Evolutionary conservation across 2,329 filamentous ascomycete genomes (phyloP).

Genomic region (Colletotrichum sp.): DNA sequence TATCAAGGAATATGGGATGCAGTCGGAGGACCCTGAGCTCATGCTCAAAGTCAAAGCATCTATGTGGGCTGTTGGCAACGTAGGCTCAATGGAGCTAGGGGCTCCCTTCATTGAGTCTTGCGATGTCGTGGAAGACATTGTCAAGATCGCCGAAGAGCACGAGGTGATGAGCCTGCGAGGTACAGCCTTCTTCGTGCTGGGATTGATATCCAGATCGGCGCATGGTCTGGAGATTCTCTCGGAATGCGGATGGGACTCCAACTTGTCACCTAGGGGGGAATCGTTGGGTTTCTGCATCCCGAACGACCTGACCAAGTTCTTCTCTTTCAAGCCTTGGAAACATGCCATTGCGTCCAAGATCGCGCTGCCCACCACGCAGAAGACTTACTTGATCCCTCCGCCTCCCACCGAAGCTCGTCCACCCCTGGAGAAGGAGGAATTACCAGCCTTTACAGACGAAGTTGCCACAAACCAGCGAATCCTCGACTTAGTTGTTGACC

Average conservation of each 20-base stretch:
- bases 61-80: constrained; percentile 96
- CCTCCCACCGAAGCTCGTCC: constrained; percentile 46
- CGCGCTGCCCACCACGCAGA: constrained; percentile 54
- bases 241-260: constrained; percentile 92
- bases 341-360: constrained; percentile 53
- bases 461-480: constrained; percentile 78
- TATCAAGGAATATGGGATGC: constrained; percentile 85
- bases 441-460: constrained; percentile 56
- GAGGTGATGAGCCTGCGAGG: constrained; percentile 92
- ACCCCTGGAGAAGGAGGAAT: constrained; percentile 47
- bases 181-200: constrained; percentile 95
- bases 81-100: constrained; percentile 96
- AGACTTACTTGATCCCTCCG: constrained; percentile 53
- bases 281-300: constrained; percentile 91
- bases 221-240: constrained; percentile 92
- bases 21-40: constrained; percentile 82
- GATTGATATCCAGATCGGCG: constrained; percentile 87
- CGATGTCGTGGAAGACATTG: constrained; percentile 86
- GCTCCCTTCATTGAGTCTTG: constrained; percentile 91
- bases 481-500: constrained; percentile 81
- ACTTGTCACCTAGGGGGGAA: constrained; percentile 80
- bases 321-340: constrained; percentile 71
- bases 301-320: constrained; percentile 75
- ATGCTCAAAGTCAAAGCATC: constrained; percentile 96
- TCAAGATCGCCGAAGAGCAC: constrained; percentile 85